A percentile compares a stretch with the other conserved stretches of the same genome.
These are phyloP conservation scores for Lodderomyces jiufengensis DNA, from an alignment of 1,139 yeast genomes.

Conservation along the genomic window DNA sequence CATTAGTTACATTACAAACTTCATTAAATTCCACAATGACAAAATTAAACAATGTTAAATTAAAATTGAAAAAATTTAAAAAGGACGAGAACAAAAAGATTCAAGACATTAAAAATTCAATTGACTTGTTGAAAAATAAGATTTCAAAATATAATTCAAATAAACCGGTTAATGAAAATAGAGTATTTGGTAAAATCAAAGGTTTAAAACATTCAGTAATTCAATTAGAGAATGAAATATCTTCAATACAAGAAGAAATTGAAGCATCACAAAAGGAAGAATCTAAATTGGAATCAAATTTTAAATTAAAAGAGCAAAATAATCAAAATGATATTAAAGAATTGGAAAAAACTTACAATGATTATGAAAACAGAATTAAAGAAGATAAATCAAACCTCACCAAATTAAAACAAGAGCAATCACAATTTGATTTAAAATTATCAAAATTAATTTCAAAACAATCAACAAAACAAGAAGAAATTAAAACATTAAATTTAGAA, in stretches of 20 bases:
- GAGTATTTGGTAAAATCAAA: slow-evolving; percentile 37
- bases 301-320: slow-evolving; percentile 19
- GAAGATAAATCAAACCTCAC: slow-evolving; percentile 23
- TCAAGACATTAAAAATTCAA: slow-evolving; percentile 51
- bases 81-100: slow-evolving; percentile 59
- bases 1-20: slow-evolving; percentile 57
- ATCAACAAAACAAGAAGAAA: slow-evolving; percentile 23
- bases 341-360: slow-evolving; percentile 22
- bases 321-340: slow-evolving; percentile 21
- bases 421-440: slow-evolving; percentile 21
- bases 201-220: slow-evolving; percentile 41
- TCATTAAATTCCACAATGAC: slow-evolving; percentile 61
- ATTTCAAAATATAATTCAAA: slow-evolving; percentile 33
- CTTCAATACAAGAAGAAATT: slow-evolving; percentile 22
- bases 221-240: slow-evolving; percentile 40
- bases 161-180: slow-evolving; percentile 25
- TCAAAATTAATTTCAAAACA: slow-evolving; percentile 28
- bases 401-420: slow-evolving; percentile 21
- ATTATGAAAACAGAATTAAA: slow-evolving; percentile 26
- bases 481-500: slow-evolving; percentile 24
- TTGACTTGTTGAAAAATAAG: slow-evolving; percentile 51
- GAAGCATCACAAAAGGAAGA: slow-evolving; percentile 17
- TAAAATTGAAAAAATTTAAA: slow-evolving; percentile 54
- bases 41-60: slow-evolving; percentile 47
- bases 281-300: slow-evolving; percentile 17